A percentile compares a stretch with the other conserved stretches of the same genome.
phyloP scores from a whole-genome alignment of 2,329 filamentous ascomycete genomes.

The Stachybotrys echinatus region DNA sequence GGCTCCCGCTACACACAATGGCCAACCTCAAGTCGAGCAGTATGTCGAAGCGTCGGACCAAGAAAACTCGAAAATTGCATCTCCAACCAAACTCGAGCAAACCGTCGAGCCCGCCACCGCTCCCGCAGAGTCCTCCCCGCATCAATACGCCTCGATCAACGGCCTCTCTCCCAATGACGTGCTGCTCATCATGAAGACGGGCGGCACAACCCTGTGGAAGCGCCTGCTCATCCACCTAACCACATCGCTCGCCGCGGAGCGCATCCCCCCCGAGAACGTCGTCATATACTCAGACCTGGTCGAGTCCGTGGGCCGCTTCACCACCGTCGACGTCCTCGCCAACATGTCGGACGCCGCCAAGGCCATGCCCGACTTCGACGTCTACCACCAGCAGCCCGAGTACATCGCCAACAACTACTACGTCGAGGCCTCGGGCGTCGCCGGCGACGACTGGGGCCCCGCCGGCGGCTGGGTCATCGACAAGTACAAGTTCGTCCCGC shows the following conservation, averaged over 20 bases:
- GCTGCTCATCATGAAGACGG: constrained; percentile 17
- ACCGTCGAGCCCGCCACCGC: not conserved
- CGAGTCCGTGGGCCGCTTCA: constrained; percentile 12
- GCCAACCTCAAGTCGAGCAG: not conserved
- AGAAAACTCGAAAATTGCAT: not conserved
- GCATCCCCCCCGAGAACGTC: constrained; percentile 9
- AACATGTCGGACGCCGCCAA: constrained; percentile 13
- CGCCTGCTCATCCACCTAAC: constrained; percentile 16
- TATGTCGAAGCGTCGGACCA: constrained; percentile 4
- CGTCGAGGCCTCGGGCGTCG: constrained; percentile 12
- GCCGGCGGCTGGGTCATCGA: constrained; percentile 17
- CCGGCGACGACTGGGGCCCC: constrained; percentile 16
- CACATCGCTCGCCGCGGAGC: constrained; percentile 8
- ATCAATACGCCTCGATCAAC: not conserved
- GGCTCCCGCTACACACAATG: not conserved
- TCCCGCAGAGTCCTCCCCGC: not conserved
- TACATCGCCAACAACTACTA: constrained; percentile 16
- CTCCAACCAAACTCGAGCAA: not conserved
- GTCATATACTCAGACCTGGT: constrained; percentile 17
- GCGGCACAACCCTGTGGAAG: constrained; percentile 17
- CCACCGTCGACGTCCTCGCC: constrained; percentile 13
- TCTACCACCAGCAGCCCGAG: constrained; percentile 16
- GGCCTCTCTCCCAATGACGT: constrained; percentile 12
- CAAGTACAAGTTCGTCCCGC: constrained; percentile 19
- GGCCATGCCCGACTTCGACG: constrained; percentile 12